phyloP scores from a whole-genome alignment of 2,329 filamentous ascomycete species.

The Keithomyces neogunnii region DNA sequence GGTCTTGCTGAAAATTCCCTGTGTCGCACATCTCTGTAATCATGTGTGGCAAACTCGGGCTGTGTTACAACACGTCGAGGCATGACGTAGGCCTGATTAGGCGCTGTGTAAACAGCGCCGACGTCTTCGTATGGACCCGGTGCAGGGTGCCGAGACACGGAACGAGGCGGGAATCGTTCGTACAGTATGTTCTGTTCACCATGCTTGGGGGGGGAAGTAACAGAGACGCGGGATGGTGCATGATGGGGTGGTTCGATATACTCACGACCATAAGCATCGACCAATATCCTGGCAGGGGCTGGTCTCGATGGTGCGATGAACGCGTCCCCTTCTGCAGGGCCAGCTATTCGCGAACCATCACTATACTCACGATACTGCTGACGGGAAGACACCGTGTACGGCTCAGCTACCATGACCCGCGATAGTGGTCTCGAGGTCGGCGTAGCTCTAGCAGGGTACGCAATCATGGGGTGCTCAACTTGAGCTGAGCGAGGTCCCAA shows the following conservation, averaged over 20 bases:
- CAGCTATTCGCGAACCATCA: constrained; percentile 35
- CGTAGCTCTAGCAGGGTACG: constrained; percentile 28
- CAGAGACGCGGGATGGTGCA: constrained; percentile 40
- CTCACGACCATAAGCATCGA: constrained; percentile 77
- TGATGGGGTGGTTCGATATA: constrained; percentile 52
- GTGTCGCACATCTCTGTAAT: constrained; percentile 45
- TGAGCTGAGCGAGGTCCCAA: constrained; percentile 28
- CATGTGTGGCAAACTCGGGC: constrained; percentile 46
- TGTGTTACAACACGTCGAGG: constrained; percentile 53
- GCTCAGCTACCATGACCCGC: constrained; percentile 32
- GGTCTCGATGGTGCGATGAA: constrained; percentile 43
- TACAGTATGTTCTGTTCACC: constrained; percentile 53
- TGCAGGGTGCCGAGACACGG: constrained; percentile 40
- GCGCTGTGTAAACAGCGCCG: constrained; percentile 38
- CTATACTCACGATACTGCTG: constrained; percentile 37
- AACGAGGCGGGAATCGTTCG: constrained; percentile 50
- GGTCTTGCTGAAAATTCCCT: constrained; percentile 50
- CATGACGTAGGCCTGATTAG: constrained; percentile 41
- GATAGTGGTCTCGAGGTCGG: constrained; percentile 31
- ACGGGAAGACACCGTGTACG: constrained; percentile 31
- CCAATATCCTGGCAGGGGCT: constrained; percentile 58
- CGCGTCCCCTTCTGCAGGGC: constrained; percentile 40
- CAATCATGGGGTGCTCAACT: constrained; percentile 21
- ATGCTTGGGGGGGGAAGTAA: constrained; percentile 35
- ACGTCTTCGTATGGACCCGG: constrained; percentile 41